phyloP scores from a whole-genome alignment of 1,139 yeast species.

The Blastobotrys persicus region DNA sequence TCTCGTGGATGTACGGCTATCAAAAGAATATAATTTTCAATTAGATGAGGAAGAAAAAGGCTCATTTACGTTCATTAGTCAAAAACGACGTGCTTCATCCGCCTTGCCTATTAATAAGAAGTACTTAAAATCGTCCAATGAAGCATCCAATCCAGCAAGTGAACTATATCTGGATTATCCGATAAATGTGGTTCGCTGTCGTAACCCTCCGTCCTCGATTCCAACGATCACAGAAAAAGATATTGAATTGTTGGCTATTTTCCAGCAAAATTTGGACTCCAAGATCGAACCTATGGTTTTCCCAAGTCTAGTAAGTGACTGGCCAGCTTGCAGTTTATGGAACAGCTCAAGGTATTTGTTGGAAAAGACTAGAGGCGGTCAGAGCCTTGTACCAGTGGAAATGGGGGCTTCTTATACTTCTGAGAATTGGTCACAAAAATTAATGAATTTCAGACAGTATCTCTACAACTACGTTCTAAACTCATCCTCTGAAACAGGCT shows the following conservation, averaged over 20 bases:
- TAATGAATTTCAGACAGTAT: slow-evolving; percentile 22
- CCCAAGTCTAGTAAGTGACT: slow-evolving; percentile 19
- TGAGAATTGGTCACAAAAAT: slow-evolving; percentile 24
- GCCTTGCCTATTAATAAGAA: too few relatives aligned
- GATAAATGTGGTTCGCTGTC: too few relatives aligned
- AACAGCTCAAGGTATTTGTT: slow-evolving; percentile 17
- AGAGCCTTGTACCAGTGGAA: slow-evolving; percentile 30
- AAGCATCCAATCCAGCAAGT: too few relatives aligned
- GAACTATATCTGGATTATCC: too few relatives aligned
- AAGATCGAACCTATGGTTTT: not conserved
- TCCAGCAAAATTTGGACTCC: not conserved
- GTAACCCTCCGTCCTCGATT: too few relatives aligned
- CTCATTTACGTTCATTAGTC: too few relatives aligned
- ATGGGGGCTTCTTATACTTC: slow-evolving; percentile 25
- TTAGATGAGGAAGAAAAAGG: too few relatives aligned
- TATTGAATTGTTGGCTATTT: not conserved
- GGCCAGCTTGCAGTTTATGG: slow-evolving; percentile 31
- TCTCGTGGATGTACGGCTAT: not conserved
- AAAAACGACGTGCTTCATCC: too few relatives aligned
- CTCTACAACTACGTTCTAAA: slow-evolving; percentile 16
- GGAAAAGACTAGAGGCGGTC: slow-evolving; percentile 21
- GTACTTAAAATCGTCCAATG: too few relatives aligned
- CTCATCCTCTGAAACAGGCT: slow-evolving; percentile 11
- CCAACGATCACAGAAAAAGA: not conserved
- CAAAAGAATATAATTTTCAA: too few relatives aligned